These are phyloP conservation scores for Pleurozium schreberi DNA, from an alignment of 225 moss, liverwort and hornwort genomes.

Conservation along the genomic window DNA sequence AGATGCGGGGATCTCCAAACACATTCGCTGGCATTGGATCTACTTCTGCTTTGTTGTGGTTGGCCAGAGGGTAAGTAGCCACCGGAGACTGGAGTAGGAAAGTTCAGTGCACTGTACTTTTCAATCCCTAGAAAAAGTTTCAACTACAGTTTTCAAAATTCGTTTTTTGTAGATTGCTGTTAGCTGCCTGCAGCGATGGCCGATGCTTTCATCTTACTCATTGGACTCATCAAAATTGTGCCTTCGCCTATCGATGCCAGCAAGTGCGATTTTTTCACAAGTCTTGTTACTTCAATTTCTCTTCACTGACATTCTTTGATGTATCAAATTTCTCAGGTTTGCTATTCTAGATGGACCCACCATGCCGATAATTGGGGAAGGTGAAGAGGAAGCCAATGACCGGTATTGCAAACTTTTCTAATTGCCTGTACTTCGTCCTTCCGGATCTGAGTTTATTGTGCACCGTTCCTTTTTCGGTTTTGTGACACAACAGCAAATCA, in stretches of 20 bases:
- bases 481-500: neutral
- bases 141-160: neutral
- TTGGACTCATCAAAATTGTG: neutral
- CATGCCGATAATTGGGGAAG: slow-evolving; percentile 98
- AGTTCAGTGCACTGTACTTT: neutral
- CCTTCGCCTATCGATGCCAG: neutral
- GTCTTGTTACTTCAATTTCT: too few species aligned
- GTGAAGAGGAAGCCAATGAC: slow-evolving; percentile 98
- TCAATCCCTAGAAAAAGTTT: neutral
- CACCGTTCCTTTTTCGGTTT: neutral
- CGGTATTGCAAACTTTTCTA: slow-evolving; percentile 31
- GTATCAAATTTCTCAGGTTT: slow-evolving; percentile 34
- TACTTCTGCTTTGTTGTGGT: slow-evolving; percentile 82
- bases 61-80: slow-evolving; percentile 63
- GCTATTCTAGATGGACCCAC: slow-evolving; percentile 94
- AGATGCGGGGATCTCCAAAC: slow-evolving; percentile 85
- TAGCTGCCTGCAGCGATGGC: neutral
- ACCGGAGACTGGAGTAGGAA: neutral
- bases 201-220: neutral
- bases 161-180: neutral
- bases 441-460: neutral
- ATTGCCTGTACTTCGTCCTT: neutral
- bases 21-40: slow-evolving; percentile 93
- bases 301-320: neutral
- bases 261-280: neutral